Evolutionary conservation across 345 rosid genomes (phyloP), one percentile per base, ranked within the genome.

Genomic region (Arabidopsis suecica): DNA sequence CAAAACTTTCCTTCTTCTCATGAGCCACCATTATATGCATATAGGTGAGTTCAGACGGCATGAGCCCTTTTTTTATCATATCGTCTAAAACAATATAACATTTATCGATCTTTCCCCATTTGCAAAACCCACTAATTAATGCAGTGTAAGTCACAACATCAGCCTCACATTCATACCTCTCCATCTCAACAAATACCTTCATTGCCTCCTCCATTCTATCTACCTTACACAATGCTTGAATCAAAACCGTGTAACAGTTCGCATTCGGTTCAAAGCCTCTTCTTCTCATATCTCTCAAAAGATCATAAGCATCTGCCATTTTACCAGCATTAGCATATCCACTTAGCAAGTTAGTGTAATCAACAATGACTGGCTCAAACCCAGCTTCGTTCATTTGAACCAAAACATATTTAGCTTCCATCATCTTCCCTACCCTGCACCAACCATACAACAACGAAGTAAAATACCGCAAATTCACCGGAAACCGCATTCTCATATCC

Each of bases 331-430:
- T 73, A 6, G 88, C 84, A 71, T 88, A 90, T 5, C 96, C 98
- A 72, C 83, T 78, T 33, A 91, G 58, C 75, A 94, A 85, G 76
- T 86, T 90, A 53, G 87, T 91, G 76, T 83, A 94, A 53, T 79
- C 99, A 65, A 88, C 99, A 72, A 85, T 57, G 72, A 88, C 99
- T 0, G 93, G 91, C 78, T 86, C 96, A 59, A 90, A 86, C 9
- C 96, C 93, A 5, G 89, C 88, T 69, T 86, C 97, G 62, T 83
- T 91, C 88, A 95, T 92, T 81, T 92, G 96, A 50, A 89, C 91
- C 82, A 95, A 68, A 20, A 89, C 88, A 81, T 86, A 81, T 76
- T 83, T 87, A 71, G 99, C 99, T 82, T 95, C 97, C 81, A 88
- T 69, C 74, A 92, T 75, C 90, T 86, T 89, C 75, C 97, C 93